Evolutionary conservation across 768 basidiomycete species (phyloP).

Genomic region (Trametes maxima): DNA sequence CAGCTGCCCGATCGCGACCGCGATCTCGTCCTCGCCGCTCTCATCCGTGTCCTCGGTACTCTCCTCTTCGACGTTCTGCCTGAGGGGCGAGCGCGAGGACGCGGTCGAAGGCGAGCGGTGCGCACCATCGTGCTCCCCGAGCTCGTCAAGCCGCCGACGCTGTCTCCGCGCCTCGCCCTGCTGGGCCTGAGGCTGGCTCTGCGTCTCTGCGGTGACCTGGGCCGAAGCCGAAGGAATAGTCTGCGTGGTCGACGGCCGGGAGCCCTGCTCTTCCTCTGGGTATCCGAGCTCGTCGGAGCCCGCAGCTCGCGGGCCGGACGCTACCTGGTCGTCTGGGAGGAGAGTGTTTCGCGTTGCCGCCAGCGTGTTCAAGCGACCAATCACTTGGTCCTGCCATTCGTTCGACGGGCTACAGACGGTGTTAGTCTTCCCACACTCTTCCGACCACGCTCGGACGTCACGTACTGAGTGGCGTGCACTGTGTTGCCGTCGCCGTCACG

Average conservation of each 20-base stretch:
- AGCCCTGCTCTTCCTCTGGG: slow-evolving; percentile 4
- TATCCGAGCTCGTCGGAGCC: slow-evolving; percentile 5
- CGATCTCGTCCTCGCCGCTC: slow-evolving; percentile 47
- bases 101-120: slow-evolving; percentile 14
- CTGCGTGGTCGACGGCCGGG: slow-evolving; percentile 17
- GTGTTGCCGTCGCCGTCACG: slow-evolving; percentile 24
- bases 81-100: slow-evolving; percentile 21
- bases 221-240: background rate
- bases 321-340: slow-evolving; percentile 24
- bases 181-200: background rate
- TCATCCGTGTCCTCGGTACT: slow-evolving; percentile 37
- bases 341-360: slow-evolving; percentile 31
- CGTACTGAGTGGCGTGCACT: slow-evolving; percentile 63
- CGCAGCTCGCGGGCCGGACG: slow-evolving; percentile 2
- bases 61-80: slow-evolving; percentile 25
- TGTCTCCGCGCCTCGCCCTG: slow-evolving; percentile 44
- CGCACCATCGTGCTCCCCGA: slow-evolving; percentile 25
- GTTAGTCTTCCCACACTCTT: background rate
- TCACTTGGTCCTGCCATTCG: slow-evolving; percentile 81
- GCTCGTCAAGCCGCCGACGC: slow-evolving; percentile 49
- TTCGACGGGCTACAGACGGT: slow-evolving; percentile 62
- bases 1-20: slow-evolving; percentile 81
- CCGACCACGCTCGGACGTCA: slow-evolving; percentile 15
- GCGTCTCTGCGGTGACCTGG: background rate
- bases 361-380: slow-evolving; percentile 31